Evolutionary conservation across 176 grass and related monocot species (phyloP).

Genomic region (Aechmea fasciata): DNA sequence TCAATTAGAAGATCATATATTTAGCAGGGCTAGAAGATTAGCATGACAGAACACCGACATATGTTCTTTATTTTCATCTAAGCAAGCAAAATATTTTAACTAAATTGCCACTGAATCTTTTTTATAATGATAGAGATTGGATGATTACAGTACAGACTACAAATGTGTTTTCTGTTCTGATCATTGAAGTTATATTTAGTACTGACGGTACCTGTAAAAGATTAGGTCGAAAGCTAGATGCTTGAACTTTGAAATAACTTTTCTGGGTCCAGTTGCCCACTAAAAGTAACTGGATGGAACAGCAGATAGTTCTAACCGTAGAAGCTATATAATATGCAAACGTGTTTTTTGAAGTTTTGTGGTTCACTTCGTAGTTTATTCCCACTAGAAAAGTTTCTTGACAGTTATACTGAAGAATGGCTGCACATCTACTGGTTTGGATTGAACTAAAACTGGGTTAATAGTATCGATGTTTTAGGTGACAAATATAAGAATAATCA

Average conservation of each 20-base stretch:
- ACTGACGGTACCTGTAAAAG: conserved; percentile 32
- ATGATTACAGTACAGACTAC: too few species aligned
- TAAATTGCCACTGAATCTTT: too few species aligned
- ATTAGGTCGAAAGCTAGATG: conserved; percentile 28
- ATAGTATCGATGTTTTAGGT: too few species aligned
- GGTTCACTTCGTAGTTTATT: conserved; percentile 8
- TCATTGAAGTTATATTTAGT: neutral
- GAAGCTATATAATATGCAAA: conserved; percentile 3
- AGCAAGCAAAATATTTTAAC: too few species aligned
- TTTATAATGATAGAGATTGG: too few species aligned
- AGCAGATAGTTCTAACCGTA: conserved; percentile 56
- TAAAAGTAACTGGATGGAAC: conserved; percentile 79
- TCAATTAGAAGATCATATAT: too few species aligned
- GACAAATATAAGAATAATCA: neutral
- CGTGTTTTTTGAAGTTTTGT: conserved; percentile 8
- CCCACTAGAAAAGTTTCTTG: conserved; percentile 11
- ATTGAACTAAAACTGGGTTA: too few species aligned
- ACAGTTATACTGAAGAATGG: neutral
- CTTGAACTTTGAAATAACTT: conserved; percentile 33
- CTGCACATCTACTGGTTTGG: too few species aligned
- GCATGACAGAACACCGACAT: too few species aligned
- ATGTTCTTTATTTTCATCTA: too few species aligned
- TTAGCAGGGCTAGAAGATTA: too few species aligned
- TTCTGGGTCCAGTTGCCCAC: conserved; percentile 58
- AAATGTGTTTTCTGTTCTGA: too few species aligned